phyloP scores from a whole-genome alignment of 169 alveolate species.

The Cryptosporidium muris region DNA sequence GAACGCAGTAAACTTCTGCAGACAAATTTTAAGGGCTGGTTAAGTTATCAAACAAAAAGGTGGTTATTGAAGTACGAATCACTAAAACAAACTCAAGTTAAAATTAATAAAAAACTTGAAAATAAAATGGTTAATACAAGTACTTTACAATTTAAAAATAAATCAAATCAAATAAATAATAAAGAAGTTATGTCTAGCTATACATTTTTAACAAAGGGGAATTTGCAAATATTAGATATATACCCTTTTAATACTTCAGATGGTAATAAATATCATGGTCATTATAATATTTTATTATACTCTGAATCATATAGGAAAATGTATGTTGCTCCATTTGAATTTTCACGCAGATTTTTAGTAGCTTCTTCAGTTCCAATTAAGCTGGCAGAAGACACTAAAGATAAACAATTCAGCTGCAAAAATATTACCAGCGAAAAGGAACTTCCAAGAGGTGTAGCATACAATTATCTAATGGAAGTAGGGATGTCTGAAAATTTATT shows the following conservation, averaged over 20 bases:
- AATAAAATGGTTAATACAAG: not conserved
- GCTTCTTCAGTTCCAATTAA: slow-evolving; percentile 38
- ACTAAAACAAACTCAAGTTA: not conserved
- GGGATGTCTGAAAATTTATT: slow-evolving; percentile 43
- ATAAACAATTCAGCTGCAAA: slow-evolving; percentile 20
- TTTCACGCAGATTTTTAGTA: slow-evolving; percentile 39
- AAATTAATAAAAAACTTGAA: slow-evolving; percentile 3
- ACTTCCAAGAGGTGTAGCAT: slow-evolving; percentile 65
- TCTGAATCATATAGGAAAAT: slow-evolving; percentile 33
- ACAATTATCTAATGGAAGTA: slow-evolving; percentile 48
- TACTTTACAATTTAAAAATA: too few relatives aligned
- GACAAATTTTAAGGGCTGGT: slow-evolving; percentile 24
- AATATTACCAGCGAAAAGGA: slow-evolving; percentile 34
- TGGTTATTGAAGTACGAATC: slow-evolving; percentile 26
- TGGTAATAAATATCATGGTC: not conserved
- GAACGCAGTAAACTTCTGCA: slow-evolving; percentile 29
- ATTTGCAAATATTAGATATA: slow-evolving; percentile 40
- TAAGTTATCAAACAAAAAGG: slow-evolving; percentile 20
- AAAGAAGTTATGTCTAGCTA: slow-evolving; percentile 6
- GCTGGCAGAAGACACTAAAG: slow-evolving; percentile 3
- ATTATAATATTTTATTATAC: slow-evolving; percentile 29
- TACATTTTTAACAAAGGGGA: slow-evolving; percentile 17
- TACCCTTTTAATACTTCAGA: slow-evolving; percentile 7
- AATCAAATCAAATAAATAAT: too few relatives aligned
- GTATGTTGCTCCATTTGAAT: slow-evolving; percentile 28